phyloP scores from a whole-genome alignment of 148 eudicot genomes.

The Chenopodium formosanum region DNA sequence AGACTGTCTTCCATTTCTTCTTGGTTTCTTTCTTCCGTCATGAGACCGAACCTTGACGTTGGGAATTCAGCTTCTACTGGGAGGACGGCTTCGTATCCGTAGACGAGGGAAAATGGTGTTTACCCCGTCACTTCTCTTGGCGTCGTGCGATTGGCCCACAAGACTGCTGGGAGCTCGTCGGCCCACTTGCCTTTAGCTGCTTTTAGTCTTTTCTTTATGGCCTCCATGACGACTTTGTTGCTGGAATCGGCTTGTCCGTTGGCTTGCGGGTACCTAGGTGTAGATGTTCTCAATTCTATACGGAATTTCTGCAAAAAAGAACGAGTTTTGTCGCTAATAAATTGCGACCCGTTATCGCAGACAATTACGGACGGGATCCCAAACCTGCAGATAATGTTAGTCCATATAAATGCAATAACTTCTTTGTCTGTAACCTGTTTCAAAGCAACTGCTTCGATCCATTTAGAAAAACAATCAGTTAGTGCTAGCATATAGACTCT shows the following conservation, averaged over 20 bases:
- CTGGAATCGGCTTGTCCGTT: too few species aligned
- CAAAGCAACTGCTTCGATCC: not conserved
- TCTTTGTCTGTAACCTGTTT: not conserved
- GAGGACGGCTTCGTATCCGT: not conserved
- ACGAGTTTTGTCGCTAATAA: not conserved
- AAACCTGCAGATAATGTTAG: not conserved
- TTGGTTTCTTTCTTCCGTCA: too few species aligned
- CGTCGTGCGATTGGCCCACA: not conserved
- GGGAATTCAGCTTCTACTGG: not conserved
- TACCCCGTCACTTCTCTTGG: not conserved
- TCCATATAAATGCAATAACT: not conserved
- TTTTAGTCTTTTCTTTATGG: too few species aligned
- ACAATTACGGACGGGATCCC: not conserved
- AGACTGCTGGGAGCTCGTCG: not conserved
- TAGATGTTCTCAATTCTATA: not conserved
- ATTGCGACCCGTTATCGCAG: too few species aligned
- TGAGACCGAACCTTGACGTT: not conserved
- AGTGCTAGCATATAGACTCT: not conserved
- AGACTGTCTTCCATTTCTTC: too few species aligned
- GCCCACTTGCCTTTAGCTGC: not conserved
- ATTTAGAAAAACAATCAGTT: conserved; percentile 4
- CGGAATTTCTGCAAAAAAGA: not conserved
- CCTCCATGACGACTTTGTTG: too few species aligned
- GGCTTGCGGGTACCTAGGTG: not conserved
- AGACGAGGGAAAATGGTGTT: not conserved